Evolutionary conservation across 441 rosid genomes (phyloP), one percentile per base, ranked within the genome.

Genomic region (Gossypium davidsonii): DNA sequence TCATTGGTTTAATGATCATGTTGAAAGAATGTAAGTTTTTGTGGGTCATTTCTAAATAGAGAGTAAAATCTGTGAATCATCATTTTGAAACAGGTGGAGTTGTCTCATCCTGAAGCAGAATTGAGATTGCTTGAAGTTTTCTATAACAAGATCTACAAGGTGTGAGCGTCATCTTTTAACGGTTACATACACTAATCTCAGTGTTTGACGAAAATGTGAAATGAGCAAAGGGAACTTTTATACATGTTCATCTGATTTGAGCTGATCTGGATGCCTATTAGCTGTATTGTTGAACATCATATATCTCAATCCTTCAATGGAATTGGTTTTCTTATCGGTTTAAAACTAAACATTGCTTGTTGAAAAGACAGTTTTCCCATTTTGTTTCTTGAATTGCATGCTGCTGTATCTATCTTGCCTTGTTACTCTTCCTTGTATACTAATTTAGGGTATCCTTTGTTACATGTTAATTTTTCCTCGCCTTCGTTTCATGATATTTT

Each of bases 71-170:
- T 53, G 4, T 69, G 28, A 8, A 53, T 15, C 62, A 53, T 31
- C 62, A 34, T 28, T 75, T 12, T 57, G 48, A 42, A 42, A 10
- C 48, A 42, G 48, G 48, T 42, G 48, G 87, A 82, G 76, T 75
- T 84, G 71, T 84, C 87, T 57, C 82, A 78, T 64, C 85, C 87
- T 26, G 58, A 77, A 70, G 83, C 86, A 0, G 85, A 86, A 66
- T 83, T 86, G 39, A 77, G 85, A 75, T 77, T 86, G 79, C 85
- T 86, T 59, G 86, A 84, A 78, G 84, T 86, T 63, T 79, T 80
- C 74, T 79, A 82, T 80, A 84, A 84, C 83, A 86, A 84, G 79
- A 86, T 86, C 63, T 86, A 82, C 44, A 84, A 84, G 87, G 89
- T 86, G 67, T 57, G 42, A 42, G 26, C 14, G 9, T 25, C 48